Conservation (phyloP, 2,329 filamentous ascomycete species). For the Aspergillus phoenicis region DNA sequence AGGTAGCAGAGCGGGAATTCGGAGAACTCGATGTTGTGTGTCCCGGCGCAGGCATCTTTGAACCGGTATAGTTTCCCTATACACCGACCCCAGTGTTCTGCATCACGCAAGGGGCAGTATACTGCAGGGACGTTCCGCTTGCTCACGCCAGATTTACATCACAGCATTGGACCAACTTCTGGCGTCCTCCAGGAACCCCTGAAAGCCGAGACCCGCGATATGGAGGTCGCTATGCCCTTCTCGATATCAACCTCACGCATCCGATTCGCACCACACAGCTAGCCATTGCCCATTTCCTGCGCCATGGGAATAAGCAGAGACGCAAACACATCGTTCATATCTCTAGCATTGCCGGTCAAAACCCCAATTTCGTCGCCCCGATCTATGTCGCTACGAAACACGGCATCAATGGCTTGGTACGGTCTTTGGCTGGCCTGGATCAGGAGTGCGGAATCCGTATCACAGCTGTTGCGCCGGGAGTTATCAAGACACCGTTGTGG, state of each 20-base stretch:
- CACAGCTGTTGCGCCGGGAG: conserved; percentile 61
- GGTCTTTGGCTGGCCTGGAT: conserved; percentile 55
- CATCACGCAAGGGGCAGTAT: neutral
- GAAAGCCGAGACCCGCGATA: conserved; percentile 45
- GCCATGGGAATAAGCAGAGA: conserved; percentile 28
- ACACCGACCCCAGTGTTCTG: neutral
- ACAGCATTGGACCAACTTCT: conserved; percentile 54
- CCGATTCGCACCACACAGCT: conserved; percentile 56
- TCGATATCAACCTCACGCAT: conserved; percentile 57
- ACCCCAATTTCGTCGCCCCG: conserved; percentile 41
- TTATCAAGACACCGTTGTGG: conserved; percentile 65
- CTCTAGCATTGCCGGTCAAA: conserved; percentile 52
- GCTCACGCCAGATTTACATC: neutral
- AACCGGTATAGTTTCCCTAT: conserved; percentile 38
- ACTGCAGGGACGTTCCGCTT: neutral
- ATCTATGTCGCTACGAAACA: conserved; percentile 55
- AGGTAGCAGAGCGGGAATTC: conserved; percentile 52
- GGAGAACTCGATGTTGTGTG: conserved; percentile 52
- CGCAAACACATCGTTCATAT: conserved; percentile 52
- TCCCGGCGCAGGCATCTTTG: conserved; percentile 50
- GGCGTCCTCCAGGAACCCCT: conserved; percentile 49
- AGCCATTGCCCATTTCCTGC: conserved; percentile 53
- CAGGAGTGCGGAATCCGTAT: conserved; percentile 56
- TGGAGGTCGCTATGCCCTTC: conserved; percentile 46
- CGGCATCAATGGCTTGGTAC: conserved; percentile 52